Base-by-base conservation (phyloP, 352 stramenopile genomes). In the Globisporangium rhizosaccharum region DNA sequence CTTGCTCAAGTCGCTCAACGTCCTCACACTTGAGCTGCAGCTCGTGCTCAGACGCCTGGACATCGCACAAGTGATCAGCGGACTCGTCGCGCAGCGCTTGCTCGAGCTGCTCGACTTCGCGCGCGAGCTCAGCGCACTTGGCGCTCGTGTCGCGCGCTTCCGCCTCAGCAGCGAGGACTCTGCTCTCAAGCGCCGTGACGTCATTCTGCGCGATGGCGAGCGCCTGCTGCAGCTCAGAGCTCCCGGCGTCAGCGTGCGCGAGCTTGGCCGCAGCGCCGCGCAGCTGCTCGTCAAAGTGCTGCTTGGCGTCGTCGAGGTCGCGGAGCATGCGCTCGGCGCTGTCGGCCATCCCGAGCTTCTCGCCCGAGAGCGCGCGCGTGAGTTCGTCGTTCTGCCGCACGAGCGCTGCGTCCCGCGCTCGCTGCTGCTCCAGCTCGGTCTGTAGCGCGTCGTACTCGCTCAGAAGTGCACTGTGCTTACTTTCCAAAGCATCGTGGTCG, bases 371-470 rank as follows among this genome's bases (percentile, higher is more conserved):
- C 3, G 42, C n/a, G 15, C 18, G 28, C 6, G 51, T 44, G 45
- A 65, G 59, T 25, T 59, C 44, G 5, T 59, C 57, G 14, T 57
- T 63, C 42, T 58, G 51, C 15, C 36, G 50, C 17, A 6, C 20
- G 3, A 53, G 33, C 7, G 10, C 20, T 11, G 41, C 12, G 2
- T 17, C 49, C 15, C 49, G 49, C 12, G 20, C 23, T 8, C 33
- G 30, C 47, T 44, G 41, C 8, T 57, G 30, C 2, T 47, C 23
- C 3, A 39, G 41, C 0, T 45, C 41, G 41, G 12, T 25, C 3
- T 44, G 30, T 2, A 62, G 18, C 10, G 30, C 20, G 2, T 53
- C 36, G 17, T 53, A 1, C 14, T 28, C 20, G 10, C 12, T 47
- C 14, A 7, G 57, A 10, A 63, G 17, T 3, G 33, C 26, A 12